A percentile compares a stretch with the other conserved stretches of the same genome.
phyloP scores from a whole-genome alignment of 805 yeast genomes.

The Barnettozyma siamensis region DNA sequence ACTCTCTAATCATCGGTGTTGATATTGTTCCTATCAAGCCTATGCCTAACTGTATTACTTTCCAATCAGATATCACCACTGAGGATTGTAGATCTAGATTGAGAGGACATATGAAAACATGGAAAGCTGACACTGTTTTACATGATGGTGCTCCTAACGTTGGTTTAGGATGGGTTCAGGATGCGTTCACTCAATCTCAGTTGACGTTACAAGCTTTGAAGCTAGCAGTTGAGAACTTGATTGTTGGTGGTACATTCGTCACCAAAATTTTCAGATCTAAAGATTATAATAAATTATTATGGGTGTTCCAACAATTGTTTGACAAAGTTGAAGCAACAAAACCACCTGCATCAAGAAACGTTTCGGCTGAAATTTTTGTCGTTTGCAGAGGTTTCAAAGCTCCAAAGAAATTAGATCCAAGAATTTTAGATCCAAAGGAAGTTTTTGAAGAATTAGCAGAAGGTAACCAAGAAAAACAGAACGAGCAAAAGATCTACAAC shows the following conservation, averaged over 20 bases:
- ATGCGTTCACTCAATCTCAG: conserved; percentile 97
- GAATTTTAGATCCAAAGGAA: conserved; percentile 83
- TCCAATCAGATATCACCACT: conserved; percentile 95
- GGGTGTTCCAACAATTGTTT: conserved; percentile 96
- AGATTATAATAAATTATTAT: conserved; percentile 92
- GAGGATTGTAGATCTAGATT: conserved; percentile 94
- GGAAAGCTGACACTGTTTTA: conserved; percentile 97
- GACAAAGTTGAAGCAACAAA: conserved; percentile 98
- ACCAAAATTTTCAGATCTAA: conserved; percentile 98
- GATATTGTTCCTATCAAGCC: conserved; percentile 97
- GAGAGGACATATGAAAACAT: conserved; percentile 94
- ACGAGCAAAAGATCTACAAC: conserved; percentile 88
- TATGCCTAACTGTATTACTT: conserved; percentile 90
- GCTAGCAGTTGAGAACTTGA: conserved; percentile 88
- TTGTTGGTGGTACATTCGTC: conserved; percentile 90
- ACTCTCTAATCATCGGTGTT: conserved; percentile 95
- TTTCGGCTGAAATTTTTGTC: conserved; percentile 97
- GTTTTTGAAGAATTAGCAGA: conserved; percentile 90
- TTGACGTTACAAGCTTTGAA: conserved; percentile 89
- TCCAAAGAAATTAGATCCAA: conserved; percentile 91
- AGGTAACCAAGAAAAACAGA: conserved; percentile 51
- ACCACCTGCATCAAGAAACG: conserved; percentile 98
- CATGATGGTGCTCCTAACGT: conserved; percentile 99
- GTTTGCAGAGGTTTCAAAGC: conserved; percentile 96
- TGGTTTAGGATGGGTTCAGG: conserved; percentile 99